phyloP scores from a whole-genome alignment of 495 filamentous ascomycete genomes.

The Astrothelium subdiscretum region DNA sequence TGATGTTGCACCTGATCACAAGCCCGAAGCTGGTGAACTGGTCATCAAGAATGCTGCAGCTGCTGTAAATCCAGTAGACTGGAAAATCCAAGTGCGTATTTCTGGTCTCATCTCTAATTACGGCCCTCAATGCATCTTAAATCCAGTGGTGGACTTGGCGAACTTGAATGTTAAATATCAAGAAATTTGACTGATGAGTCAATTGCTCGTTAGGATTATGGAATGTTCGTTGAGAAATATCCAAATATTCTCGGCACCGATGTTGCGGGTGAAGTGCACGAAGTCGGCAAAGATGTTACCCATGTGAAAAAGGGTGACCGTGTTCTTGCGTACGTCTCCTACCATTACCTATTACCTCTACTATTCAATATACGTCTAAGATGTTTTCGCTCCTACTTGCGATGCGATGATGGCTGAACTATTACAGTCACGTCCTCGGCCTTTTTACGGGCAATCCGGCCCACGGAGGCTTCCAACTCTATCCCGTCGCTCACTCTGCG shows the following conservation, averaged over 20 bases:
- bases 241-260: constrained; percentile 34
- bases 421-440: constrained; percentile 21
- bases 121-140: too few relatives aligned
- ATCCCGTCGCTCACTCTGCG: constrained; percentile 28
- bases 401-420: not conserved
- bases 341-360: not conserved
- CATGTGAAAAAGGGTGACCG: constrained; percentile 36
- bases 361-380: not conserved
- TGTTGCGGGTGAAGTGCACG: constrained; percentile 33
- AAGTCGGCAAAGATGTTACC: constrained; percentile 30
- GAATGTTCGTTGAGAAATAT: constrained; percentile 27
- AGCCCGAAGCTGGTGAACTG: constrained; percentile 26
- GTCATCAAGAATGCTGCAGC: constrained; percentile 29
- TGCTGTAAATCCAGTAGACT: constrained; percentile 34
- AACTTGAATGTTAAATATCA: not conserved
- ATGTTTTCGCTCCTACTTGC: too few relatives aligned
- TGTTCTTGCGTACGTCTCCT: constrained; percentile 26
- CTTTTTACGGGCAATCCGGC: constrained; percentile 19
- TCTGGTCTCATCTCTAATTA: not conserved
- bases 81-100: constrained; percentile 19
- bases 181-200: not conserved
- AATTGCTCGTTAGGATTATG: constrained; percentile 14
- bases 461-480: constrained; percentile 38
- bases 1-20: constrained; percentile 18
- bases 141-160: not conserved